Evolutionary conservation across 495 filamentous ascomycete genomes (phyloP), one percentile per base, ranked within the genome.

Genomic region (Hyaloscypha variabilis): DNA sequence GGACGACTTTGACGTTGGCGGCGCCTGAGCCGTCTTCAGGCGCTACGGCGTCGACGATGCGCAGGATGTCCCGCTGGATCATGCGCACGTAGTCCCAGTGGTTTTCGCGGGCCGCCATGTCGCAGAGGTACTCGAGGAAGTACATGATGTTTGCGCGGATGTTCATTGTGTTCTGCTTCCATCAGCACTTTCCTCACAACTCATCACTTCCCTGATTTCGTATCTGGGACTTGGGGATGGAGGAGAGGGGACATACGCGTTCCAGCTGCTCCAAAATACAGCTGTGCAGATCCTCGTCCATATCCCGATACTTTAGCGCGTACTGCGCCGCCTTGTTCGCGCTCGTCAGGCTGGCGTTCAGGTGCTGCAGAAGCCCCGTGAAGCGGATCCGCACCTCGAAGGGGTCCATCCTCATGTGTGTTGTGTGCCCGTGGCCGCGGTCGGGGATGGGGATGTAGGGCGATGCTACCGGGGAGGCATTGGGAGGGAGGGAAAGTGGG

Each of bases 301-400:
- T 87, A 71, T 98, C 94, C 63, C 87, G 83, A 79, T 95, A 90
- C 74, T 92, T 96, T 56, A 98, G 84, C 17, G 95, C 95, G 88
- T 94, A 99, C 71, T 92, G 89, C 24, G 95, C 95, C 1, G 93
- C 91, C 82, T 97, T 96, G 68, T 94, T 91, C 8, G 92, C 89
- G 2, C 93, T 93, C 10, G 90, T 91, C 46, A 93, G 87, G 8
- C 91, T 92, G 13, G 96, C 96, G 70, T 92, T 96, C 28, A 99
- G 86, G 71, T 93, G 88, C 58, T 93, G 89, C 6, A 99, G 86
- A 69, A 92, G 91, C 55, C 81, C 83, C 14, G 93, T 97, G 78
- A 99, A 99, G 73, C 93, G 92, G 86, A 99, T 92, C 71, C 95
- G 94, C 63, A 97, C 94, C 81, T 98, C 94, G 79, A 99, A 99